Base-by-base conservation (phyloP, 768 basidiomycete genomes). In the Hydnomerulius pinastri region DNA sequence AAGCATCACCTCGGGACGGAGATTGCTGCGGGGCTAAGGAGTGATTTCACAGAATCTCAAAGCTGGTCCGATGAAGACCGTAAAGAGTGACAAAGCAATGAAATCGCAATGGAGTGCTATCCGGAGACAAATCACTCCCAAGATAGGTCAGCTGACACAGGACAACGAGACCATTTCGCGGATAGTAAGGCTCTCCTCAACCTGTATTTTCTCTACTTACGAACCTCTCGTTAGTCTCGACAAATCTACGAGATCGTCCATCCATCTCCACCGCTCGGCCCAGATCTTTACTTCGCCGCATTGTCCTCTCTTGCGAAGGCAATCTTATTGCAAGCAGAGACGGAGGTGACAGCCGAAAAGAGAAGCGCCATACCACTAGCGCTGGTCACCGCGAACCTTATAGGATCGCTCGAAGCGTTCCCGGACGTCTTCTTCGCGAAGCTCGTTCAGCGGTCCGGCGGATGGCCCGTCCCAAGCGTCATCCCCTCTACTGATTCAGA, bases 311-410 rank as follows among this genome's bases (percentile, higher is more conserved):
- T 98, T 33, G 76, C 92, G 40, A 98, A 98, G 64, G 75, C 84
- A 15, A 85, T 98, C 53, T 77, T 98, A 37, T 77, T 90, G 28
- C 96, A 98, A 72, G 94, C 94, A 15, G 94, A 97, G 72, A 88
- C 86, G 0, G 96, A 98, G 68, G 90, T 96, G 8, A 83, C 88
- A 1, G 93, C 94, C 2, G 90, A 95, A 69, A 85, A 88, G 61
- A 83, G 84, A 25, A 87, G 88, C 20, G 94, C 93, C 0, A 75
- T 78, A 30, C 96, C 96, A 0, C 79, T 99, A 20, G 91, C 90
- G 0, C 79, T 81, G 27, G 82, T 97, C 10, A 55, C 64, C 3
- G 78, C 87, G 54, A 84, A 80, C 54, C 76, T 98, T 25, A 77
- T 93, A 46, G 76, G 35, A 77, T 83, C 43, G 60, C 59, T 83